Evolutionary conservation across 2,329 filamentous ascomycete genomes (phyloP).

Genomic region (Rhinocladiella similis): DNA sequence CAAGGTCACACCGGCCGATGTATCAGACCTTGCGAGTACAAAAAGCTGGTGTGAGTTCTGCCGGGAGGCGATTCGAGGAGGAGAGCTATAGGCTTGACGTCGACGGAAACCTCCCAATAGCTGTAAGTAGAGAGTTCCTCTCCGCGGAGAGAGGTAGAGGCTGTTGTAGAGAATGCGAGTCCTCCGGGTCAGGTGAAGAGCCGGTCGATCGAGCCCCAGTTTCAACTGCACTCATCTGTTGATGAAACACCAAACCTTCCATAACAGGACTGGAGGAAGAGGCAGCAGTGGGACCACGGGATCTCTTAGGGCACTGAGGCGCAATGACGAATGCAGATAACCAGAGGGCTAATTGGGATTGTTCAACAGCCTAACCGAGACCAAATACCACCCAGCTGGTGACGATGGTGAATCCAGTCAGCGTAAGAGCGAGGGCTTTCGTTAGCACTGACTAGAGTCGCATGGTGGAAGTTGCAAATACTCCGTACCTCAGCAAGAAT

Average conservation of each 20-base stretch:
- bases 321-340: constrained; percentile 1
- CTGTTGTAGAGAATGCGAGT: neutral
- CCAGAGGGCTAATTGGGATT: neutral
- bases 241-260: constrained; percentile 2
- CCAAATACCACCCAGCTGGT: neutral
- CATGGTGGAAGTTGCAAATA: neutral
- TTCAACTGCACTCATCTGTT: neutral
- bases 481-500: neutral
- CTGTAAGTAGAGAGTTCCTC: neutral
- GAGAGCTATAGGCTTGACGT: neutral
- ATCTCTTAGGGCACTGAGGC: neutral
- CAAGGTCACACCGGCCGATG: neutral
- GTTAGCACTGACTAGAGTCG: neutral
- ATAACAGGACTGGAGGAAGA: constrained; percentile 2
- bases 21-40: neutral
- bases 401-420: neutral
- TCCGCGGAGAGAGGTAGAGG: neutral
- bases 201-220: neutral
- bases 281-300: constrained; percentile 2
- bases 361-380: neutral
- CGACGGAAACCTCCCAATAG: neutral
- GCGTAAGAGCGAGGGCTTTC: neutral
- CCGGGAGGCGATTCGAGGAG: neutral
- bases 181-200: neutral
- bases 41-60: neutral